phyloP scores from a whole-genome alignment of 805 yeast species.

The Suhomyces pyralidae region DNA sequence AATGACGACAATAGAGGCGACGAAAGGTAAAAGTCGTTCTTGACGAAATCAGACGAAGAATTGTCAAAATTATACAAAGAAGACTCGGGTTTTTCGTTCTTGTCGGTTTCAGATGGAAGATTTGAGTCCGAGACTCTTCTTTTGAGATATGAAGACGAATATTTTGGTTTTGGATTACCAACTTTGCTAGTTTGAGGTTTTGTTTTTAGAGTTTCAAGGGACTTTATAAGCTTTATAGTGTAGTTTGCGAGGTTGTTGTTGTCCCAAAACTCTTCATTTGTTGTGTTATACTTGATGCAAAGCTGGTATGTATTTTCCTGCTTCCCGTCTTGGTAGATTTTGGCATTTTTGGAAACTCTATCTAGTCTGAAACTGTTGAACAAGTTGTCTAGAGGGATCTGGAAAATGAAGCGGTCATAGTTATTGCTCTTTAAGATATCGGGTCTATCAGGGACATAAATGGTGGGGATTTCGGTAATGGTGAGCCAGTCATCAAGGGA shows the following conservation, averaged over 20 bases:
- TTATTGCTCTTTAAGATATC: slow-evolving; percentile 44
- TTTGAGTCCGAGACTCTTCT: slow-evolving; percentile 29
- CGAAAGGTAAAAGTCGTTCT: slow-evolving; percentile 33
- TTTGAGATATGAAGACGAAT: slow-evolving; percentile 36
- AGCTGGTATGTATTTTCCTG: slow-evolving; percentile 33
- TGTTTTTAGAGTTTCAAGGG: slow-evolving; percentile 4
- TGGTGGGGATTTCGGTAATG: slow-evolving; percentile 63
- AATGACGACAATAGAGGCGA: slow-evolving; percentile 34
- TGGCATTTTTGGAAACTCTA: slow-evolving; percentile 3
- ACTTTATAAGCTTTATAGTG: slow-evolving; percentile 42
- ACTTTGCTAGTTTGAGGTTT: slow-evolving; percentile 9
- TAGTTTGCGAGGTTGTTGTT: slow-evolving; percentile 64
- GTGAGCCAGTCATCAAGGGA: slow-evolving; percentile 80
- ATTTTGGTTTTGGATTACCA: slow-evolving; percentile 32
- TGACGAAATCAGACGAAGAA: slow-evolving; percentile 24
- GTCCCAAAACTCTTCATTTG: slow-evolving; percentile 68
- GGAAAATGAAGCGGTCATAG: slow-evolving; percentile 72
- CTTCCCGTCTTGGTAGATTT: slow-evolving; percentile 4
- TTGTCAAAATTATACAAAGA: slow-evolving; percentile 6
- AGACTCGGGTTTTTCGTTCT: slow-evolving; percentile 5
- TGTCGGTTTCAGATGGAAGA: background rate
- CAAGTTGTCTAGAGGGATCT: slow-evolving; percentile 47
- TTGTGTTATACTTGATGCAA: slow-evolving; percentile 56
- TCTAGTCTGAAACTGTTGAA: slow-evolving; percentile 29
- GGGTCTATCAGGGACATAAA: slow-evolving; percentile 56